Percentiles rank a stretch among this genome's conserved stretches.
Conservation (phyloP, 1,284 basidiomycete species). For the Ceratobasidium sp. region DNA sequence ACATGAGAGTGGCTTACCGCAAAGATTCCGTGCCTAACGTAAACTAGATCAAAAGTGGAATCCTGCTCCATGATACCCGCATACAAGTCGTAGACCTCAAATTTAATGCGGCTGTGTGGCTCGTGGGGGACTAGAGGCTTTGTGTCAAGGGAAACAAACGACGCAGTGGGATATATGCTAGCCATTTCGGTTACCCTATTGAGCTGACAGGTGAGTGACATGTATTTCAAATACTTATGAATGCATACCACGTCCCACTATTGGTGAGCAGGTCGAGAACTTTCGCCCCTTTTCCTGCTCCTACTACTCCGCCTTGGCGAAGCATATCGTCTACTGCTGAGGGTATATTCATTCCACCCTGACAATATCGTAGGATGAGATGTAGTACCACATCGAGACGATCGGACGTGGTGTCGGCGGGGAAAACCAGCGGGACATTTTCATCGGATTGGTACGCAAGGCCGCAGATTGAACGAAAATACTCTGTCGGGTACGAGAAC, state of each 20-base stretch:
- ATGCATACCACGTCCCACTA: slow-evolving; percentile 19
- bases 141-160: slow-evolving; percentile 10
- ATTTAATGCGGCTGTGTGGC: slow-evolving; percentile 20
- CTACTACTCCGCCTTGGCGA: background rate
- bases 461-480: slow-evolving; percentile 19
- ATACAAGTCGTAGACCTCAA: slow-evolving; percentile 26
- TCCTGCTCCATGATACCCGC: slow-evolving; percentile 19
- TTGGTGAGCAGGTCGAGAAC: slow-evolving; percentile 19
- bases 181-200: slow-evolving; percentile 25
- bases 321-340: slow-evolving; percentile 11
- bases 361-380: background rate
- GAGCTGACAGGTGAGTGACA: background rate
- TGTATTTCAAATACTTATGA: background rate
- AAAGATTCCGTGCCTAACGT: slow-evolving; percentile 1
- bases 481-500: background rate
- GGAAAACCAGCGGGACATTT: slow-evolving; percentile 27
- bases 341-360: slow-evolving; percentile 9
- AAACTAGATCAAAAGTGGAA: slow-evolving; percentile 21
- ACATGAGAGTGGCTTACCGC: background rate
- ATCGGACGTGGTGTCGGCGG: slow-evolving; percentile 16
- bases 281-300: background rate
- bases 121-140: slow-evolving; percentile 7
- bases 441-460: slow-evolving; percentile 12
- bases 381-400: slow-evolving; percentile 16
- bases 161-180: background rate